Percentiles rank a stretch among this genome's conserved stretches.
phyloP scores from a whole-genome alignment of 129 eudicot species.

The Artemisia annua region DNA sequence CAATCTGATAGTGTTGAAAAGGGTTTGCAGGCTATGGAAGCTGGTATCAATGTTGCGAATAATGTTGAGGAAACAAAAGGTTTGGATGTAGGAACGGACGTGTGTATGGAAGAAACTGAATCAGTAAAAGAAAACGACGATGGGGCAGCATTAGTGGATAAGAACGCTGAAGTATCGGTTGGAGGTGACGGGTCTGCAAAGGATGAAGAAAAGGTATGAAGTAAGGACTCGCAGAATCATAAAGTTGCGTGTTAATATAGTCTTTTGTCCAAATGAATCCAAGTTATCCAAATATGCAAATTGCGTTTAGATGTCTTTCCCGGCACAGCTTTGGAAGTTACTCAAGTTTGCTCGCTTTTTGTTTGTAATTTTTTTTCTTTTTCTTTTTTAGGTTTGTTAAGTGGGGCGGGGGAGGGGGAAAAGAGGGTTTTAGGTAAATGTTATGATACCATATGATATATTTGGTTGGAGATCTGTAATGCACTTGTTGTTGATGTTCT shows the following conservation, averaged over 20 bases:
- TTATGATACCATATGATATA: slow-evolving; percentile 3
- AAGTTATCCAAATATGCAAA: slow-evolving; percentile 22
- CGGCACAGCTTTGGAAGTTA: neutral
- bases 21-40: too few relatives aligned
- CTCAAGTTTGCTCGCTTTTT: slow-evolving; percentile 6
- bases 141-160: slow-evolving; percentile 9
- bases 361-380: slow-evolving; percentile 10
- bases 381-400: slow-evolving; percentile 27
- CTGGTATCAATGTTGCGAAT: neutral
- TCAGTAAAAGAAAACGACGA: slow-evolving; percentile 1
- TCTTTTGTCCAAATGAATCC: slow-evolving; percentile 19
- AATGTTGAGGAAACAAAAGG: neutral
- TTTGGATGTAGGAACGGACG: slow-evolving; percentile 1
- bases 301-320: too few relatives aligned
- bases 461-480: slow-evolving; percentile 13
- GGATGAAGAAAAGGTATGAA: slow-evolving; percentile 15
- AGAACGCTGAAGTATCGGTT: slow-evolving; percentile 6
- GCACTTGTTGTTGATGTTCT: slow-evolving; percentile 13
- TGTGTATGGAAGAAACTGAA: slow-evolving; percentile 22
- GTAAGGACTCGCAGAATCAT: slow-evolving; percentile 15
- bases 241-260: slow-evolving; percentile 24
- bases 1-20: too few relatives aligned
- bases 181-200: slow-evolving; percentile 12
- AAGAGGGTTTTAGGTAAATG: slow-evolving; percentile 19
- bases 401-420: slow-evolving; percentile 18